These are phyloP conservation scores for Strobilomyces echinocephalus DNA, from an alignment of 768 basidiomycete species.

Conservation along the genomic window DNA sequence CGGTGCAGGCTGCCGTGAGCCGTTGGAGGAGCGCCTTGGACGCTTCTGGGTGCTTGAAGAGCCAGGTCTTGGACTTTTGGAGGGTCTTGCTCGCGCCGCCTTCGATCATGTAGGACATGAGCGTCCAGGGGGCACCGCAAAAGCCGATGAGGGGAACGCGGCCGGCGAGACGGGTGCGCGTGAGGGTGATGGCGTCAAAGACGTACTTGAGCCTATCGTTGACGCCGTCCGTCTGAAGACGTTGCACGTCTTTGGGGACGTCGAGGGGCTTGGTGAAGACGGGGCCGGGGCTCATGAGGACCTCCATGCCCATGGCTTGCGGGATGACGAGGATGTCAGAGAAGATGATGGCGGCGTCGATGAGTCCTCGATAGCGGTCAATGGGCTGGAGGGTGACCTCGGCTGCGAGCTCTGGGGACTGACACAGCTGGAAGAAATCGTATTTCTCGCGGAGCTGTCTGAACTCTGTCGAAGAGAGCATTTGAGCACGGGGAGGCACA, in stretches of 20 bases:
- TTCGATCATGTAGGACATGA: slow-evolving; percentile 98
- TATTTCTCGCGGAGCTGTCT: slow-evolving; percentile 78
- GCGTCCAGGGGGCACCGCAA: slow-evolving; percentile 96
- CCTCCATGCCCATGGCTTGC: slow-evolving; percentile 95
- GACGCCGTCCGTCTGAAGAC: slow-evolving; percentile 70
- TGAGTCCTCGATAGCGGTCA: slow-evolving; percentile 73
- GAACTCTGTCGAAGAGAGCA: slow-evolving; percentile 58
- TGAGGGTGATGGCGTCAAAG: slow-evolving; percentile 85
- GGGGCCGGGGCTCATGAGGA: slow-evolving; percentile 91
- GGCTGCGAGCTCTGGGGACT: slow-evolving; percentile 83
- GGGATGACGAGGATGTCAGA: slow-evolving; percentile 97
- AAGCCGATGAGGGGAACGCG: slow-evolving; percentile 96
- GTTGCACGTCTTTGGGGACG: slow-evolving; percentile 65
- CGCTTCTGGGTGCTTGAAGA: slow-evolving; percentile 85
- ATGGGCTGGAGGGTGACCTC: slow-evolving; percentile 94
- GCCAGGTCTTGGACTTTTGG: slow-evolving; percentile 90
- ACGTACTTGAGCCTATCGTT: slow-evolving; percentile 84
- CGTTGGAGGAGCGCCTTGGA: slow-evolving; percentile 70
- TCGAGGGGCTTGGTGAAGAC: slow-evolving; percentile 82
- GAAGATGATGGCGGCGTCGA: slow-evolving; percentile 98
- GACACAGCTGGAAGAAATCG: slow-evolving; percentile 94
- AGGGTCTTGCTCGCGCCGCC: slow-evolving; percentile 90
- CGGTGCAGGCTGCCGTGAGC: slow-evolving; percentile 86
- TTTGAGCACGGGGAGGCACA: neutral
- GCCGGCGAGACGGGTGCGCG: slow-evolving; percentile 74